These are phyloP conservation scores for Apiospora arundinis DNA, from an alignment of 2,329 filamentous ascomycete genomes.

Conservation along the genomic window DNA sequence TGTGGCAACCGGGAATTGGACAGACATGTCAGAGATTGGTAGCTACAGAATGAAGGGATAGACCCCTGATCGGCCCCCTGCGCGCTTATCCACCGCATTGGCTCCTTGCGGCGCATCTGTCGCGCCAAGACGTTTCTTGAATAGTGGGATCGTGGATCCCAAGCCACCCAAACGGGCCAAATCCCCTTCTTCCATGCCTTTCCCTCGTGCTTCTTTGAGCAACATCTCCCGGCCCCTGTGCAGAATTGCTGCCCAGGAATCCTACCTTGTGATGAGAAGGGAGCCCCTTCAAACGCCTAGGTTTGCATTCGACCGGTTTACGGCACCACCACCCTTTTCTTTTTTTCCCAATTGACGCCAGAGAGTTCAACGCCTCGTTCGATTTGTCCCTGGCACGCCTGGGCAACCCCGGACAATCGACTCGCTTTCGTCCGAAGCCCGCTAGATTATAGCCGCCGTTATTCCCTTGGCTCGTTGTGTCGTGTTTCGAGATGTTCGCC, in stretches of 20 bases:
- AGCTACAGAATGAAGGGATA: neutral
- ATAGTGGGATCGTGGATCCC: constrained; percentile 20
- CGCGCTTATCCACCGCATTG: neutral
- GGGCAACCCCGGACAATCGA: constrained; percentile 2
- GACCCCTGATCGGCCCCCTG: constrained; percentile 2
- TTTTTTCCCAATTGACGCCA: neutral
- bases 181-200: neutral
- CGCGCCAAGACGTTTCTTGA: constrained; percentile 28
- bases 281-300: constrained; percentile 16
- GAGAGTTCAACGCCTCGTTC: neutral
- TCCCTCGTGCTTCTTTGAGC: neutral
- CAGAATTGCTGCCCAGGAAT: neutral
- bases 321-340: constrained; percentile 12
- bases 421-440: constrained; percentile 10
- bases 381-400: neutral
- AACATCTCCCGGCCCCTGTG: neutral
- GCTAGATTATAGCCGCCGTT: constrained; percentile 7
- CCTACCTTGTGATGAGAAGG: constrained; percentile 17
- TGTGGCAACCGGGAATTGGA: neutral
- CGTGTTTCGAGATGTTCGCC: constrained; percentile 14
- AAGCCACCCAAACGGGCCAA: constrained; percentile 1
- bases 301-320: constrained; percentile 4
- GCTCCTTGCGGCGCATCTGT: constrained; percentile 20
- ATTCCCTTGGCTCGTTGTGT: neutral
- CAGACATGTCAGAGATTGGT: constrained; percentile 15